Base-by-base conservation (phyloP, 1,139 yeast species). In the Debaryomyces nepalensis region DNA sequence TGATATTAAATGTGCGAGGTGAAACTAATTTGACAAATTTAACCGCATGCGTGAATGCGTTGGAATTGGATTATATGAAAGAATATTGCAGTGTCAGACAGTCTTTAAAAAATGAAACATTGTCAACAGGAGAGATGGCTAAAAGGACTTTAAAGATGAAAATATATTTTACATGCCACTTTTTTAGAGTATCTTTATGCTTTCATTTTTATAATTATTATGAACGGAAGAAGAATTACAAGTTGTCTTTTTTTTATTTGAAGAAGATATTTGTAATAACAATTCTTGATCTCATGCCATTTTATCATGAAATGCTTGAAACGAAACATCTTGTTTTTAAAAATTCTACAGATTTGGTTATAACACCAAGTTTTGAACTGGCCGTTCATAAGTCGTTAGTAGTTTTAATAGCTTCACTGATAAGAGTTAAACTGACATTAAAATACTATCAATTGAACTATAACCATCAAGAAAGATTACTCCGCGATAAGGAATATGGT, bases 171-270 rank as follows among this genome's bases (percentile, higher is more conserved):
- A 51, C 59, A 5, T 45, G 61, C 8, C 54, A 54, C 33, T 49
- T 60, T 10, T 51, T 49, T 23, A 35, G 54, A 34, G 51, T 52
- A 53, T 69, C 52, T 38, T 47, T 70, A 4, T 57, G 61, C 43
- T 64, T 67, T 40, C 70, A 68, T 50, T 48, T 73, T n/a, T 60
- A 65, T 47, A 58, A 69, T 36, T 63, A 68, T 49, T 70, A 66
- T 46, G 78, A 73, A 44, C 50, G 48, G 32, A 54, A 55, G 37
- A 48, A 48, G 18, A 59, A 63, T 42, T 40, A 42, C 27, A 53
- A 54, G 3, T 48, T 58, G 11, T 56, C 68, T 1, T 67, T 51
- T 46, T 67, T 53, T 45, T 69, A 67, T 44, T 48, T 63, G 43
- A 65, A 58, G 41, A 68, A 68, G 39, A 54, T 60, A 32, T 44